Conservation (phyloP, 495 filamentous ascomycete genomes). For the Neurospora sp. region DNA sequence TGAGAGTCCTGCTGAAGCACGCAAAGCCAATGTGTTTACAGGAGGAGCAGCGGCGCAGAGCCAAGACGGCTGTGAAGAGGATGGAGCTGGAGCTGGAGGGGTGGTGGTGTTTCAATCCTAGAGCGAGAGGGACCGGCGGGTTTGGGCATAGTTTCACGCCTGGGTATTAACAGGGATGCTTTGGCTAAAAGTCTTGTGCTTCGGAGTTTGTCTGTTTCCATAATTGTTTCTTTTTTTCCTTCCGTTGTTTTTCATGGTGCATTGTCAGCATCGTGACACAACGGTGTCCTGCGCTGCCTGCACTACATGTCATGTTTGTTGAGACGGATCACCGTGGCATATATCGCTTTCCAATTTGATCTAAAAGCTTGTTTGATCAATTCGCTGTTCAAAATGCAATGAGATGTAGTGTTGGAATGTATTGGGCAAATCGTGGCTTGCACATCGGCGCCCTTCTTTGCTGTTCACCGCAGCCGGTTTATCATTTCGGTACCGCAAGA, state of each 20-base stretch:
- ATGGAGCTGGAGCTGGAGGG: not conserved
- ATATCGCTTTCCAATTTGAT: not conserved
- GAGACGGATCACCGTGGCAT: not conserved
- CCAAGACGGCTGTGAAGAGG: not conserved
- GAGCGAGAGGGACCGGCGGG: not conserved
- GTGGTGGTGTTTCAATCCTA: not conserved
- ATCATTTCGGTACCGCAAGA: not conserved
- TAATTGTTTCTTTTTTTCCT: not conserved
- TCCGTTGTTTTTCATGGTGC: not conserved
- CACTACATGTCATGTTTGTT: not conserved
- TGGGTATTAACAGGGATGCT: not conserved
- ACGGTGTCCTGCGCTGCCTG: not conserved
- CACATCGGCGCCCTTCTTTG: not conserved
- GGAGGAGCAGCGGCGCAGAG: not conserved
- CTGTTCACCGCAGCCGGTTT: not conserved
- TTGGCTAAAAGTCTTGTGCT: not conserved
- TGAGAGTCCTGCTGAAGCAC: not conserved
- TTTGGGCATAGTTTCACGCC: not conserved
- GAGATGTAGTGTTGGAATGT: not conserved
- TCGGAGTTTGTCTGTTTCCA: not conserved
- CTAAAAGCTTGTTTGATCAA: not conserved
- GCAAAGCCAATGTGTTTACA: not conserved
- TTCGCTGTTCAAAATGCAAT: not conserved
- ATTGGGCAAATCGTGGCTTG: not conserved
- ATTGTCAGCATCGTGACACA: not conserved